Evolutionary conservation across 1,284 basidiomycete genomes (phyloP), one percentile per base, ranked within the genome.

Genomic region (Coniophora puteana): DNA sequence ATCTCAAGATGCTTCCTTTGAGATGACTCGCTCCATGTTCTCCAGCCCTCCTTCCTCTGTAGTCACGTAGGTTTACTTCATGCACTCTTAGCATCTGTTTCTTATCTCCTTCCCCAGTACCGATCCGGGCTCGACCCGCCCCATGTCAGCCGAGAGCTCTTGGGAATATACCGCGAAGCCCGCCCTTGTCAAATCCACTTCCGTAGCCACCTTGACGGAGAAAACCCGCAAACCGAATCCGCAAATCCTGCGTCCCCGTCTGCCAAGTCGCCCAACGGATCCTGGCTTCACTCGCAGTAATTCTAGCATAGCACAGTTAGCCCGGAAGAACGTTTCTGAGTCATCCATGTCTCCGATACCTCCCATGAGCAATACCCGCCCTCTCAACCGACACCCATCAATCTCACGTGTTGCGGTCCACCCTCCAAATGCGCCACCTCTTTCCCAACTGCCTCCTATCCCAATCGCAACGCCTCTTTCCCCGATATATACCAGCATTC

Each of bases 381-480:
- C 65, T 42, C 51, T 70, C 36, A 56, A 66, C 28, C 67, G 71
- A 4, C 67, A 69, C 45, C 48, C 61, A 16, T 72, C 72, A 25
- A 42, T 57, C 8, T 66, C 68, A 35, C 63, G 67, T 23, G 48
- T 69, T 31, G 57, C 65, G 25, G 50, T 57, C n/a, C 27, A 34
- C 12, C 73, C 72, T 8, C 66, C 66, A 4, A 66, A 59, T 43
- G 68, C 73, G 1, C 74, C 74, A 34, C 72, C 74, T 4, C 61
- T 53, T 18, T 65, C 68, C n/a, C 55, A 61, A 30, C 58, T 72
- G 23, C 72, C 72, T 26, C 57, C 65, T 3, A 66, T 69, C 26
- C 70, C 58, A 5, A 44, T n/a, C n/a, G n/a, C n/a, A n/a, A n/a
- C n/a, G n/a, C n/a, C n/a, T n/a, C n/a, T n/a, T n/a, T n/a, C n/a